These are phyloP conservation scores for Millerozyma miso DNA, from an alignment of 805 yeast genomes.

Conservation along the genomic window DNA sequence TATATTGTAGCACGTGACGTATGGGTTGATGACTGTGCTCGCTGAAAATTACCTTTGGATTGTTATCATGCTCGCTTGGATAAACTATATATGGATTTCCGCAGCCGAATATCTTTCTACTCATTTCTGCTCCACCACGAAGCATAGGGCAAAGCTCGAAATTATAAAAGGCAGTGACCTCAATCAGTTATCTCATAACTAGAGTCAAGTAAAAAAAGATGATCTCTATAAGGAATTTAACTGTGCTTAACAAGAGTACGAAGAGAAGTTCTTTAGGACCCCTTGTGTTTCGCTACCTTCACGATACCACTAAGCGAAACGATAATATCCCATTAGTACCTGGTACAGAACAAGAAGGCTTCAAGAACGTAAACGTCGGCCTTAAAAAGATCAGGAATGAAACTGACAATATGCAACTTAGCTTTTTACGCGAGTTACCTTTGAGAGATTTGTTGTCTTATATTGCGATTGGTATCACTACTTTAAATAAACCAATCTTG, in stretches of 20 bases:
- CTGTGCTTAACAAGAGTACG: not conserved
- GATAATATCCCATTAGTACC: not conserved
- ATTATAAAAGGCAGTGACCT: too few species aligned
- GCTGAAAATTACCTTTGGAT: not conserved
- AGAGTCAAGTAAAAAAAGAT: too few species aligned
- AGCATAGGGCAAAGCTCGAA: too few species aligned
- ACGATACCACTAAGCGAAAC: not conserved
- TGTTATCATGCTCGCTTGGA: not conserved
- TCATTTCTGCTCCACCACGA: not conserved
- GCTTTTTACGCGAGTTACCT: not conserved
- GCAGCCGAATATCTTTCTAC: not conserved
- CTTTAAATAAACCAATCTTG: slow-evolving; percentile 59
- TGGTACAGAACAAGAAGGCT: not conserved
- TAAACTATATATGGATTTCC: not conserved
- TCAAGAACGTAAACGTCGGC: not conserved
- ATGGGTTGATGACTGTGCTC: not conserved
- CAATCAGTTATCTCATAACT: too few species aligned
- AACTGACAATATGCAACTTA: not conserved
- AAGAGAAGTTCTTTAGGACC: not conserved
- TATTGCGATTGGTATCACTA: slow-evolving; percentile 65
- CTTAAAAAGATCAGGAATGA: not conserved
- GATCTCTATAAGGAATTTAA: not conserved
- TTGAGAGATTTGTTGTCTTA: slow-evolving; percentile 55
- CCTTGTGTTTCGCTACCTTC: not conserved
- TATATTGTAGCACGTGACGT: not conserved